These are phyloP conservation scores for Pterocarpus macrocarpus DNA, from an alignment of 306 rosid species.

Conservation along the genomic window DNA sequence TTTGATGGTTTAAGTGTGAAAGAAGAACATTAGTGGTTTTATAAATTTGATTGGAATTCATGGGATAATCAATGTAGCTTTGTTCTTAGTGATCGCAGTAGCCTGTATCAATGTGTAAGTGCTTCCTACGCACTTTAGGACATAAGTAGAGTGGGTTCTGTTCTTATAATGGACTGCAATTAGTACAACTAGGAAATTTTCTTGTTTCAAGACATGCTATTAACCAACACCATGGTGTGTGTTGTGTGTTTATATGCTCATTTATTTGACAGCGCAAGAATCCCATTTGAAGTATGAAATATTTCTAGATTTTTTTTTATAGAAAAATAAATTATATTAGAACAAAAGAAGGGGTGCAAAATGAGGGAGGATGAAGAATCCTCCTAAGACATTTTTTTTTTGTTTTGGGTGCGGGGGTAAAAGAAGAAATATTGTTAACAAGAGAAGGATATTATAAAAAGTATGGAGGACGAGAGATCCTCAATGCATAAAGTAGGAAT, in stretches of 20 bases:
- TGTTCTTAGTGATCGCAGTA: neutral
- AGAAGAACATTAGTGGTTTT: neutral
- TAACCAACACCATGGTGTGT: neutral
- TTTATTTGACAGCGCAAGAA: too few species aligned
- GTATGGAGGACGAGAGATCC: too few species aligned
- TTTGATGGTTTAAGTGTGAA: too few species aligned
- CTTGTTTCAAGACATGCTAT: constrained; percentile 1
- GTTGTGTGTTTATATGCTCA: constrained; percentile 5
- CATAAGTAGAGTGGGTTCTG: neutral
- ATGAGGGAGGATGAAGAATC: neutral
- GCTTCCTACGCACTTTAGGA: constrained; percentile 5
- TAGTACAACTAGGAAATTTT: constrained; percentile 7
- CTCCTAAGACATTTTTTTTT: neutral
- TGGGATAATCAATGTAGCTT: neutral
- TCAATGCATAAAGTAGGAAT: too few species aligned
- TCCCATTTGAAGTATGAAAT: too few species aligned
- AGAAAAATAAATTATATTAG: too few species aligned
- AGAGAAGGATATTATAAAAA: too few species aligned
- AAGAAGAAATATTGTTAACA: too few species aligned
- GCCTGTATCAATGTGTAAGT: neutral
- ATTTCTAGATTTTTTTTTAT: too few species aligned
- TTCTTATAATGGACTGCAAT: neutral
- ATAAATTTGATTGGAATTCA: neutral
- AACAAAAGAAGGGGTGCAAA: neutral
- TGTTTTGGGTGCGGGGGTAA: too few species aligned